Base-by-base conservation (phyloP, 306 rosid species). In the Inga oerstediana region DNA sequence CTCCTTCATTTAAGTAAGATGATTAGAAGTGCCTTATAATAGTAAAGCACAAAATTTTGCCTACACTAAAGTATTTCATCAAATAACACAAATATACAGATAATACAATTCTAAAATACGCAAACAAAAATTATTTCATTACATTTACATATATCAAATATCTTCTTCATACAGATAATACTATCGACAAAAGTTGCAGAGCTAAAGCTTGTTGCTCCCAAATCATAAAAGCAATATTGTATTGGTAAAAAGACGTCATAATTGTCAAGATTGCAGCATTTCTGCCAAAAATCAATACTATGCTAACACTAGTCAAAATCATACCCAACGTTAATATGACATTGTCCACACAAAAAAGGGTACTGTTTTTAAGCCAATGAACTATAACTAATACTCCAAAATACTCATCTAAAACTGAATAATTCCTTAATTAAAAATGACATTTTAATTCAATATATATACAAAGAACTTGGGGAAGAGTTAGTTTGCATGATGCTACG, bases 401-500 rank as follows among this genome's bases (percentile, higher is more conserved):
- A 62, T 61, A 4, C 41, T 54, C n/a, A 30, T 16, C 22, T 51
- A 37, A 68, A 27, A 68, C 27, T 52, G 45, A 51, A 20, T 10
- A 35, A 51, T 62, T 78, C 56, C 54, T 12, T 39, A n/a, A 8
- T 19, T 19, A 35, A 19, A 48, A 19, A 48, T 61, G 46, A 70
- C 12, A 79, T 67, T 52, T 51, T 56, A 41, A 43, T 61, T 48
- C 78, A 74, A 66, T 66, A 52, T 67, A 56, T 75, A 24, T 22
- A 58, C 71, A 84, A 22, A 24, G 46, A 64, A 66, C 69, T 27
- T 22, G 13, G 43, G 37, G 56, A 72, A 34, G 54, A 39, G 83
- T 19, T 24, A 41, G 43, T 54, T 67, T 76, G 66, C 81, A 74
- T 54, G 43, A 46, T 56, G 49, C 54, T 10, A 48, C 71, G n/a